Evolutionary conservation across 805 yeast genomes (phyloP).

Genomic region (Jamesozyma rosinii): DNA sequence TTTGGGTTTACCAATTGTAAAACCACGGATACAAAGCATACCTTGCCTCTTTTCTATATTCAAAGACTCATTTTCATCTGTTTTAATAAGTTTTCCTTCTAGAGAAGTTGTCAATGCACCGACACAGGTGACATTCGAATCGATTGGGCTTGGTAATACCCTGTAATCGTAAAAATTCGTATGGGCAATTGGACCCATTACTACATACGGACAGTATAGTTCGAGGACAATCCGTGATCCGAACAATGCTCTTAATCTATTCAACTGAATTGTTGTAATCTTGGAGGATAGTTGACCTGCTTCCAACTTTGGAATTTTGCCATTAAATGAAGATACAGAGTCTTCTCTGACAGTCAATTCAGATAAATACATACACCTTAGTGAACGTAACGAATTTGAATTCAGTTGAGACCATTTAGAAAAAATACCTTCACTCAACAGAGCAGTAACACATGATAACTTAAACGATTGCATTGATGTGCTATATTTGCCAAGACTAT

Average conservation of each 20-base stretch:
- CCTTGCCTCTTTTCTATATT: constrained; percentile 38
- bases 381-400: constrained; percentile 11
- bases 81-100: constrained; percentile 46
- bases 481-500: neutral
- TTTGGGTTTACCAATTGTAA: constrained; percentile 49
- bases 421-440: constrained; percentile 44
- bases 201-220: constrained; percentile 29
- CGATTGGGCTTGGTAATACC: constrained; percentile 30
- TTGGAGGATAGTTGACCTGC: constrained; percentile 10
- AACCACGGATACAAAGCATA: constrained; percentile 50
- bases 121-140: constrained; percentile 30
- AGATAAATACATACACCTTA: constrained; percentile 38
- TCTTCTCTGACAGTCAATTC: constrained; percentile 18
- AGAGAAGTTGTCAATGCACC: constrained; percentile 55
- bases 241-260: constrained; percentile 36
- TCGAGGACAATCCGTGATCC: constrained; percentile 48
- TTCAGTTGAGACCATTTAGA: constrained; percentile 27
- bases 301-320: constrained; percentile 9
- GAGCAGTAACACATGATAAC: constrained; percentile 32
- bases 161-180: constrained; percentile 60
- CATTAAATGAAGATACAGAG: constrained; percentile 13
- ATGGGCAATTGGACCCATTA: constrained; percentile 49
- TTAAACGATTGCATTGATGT: constrained; percentile 15
- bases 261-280: constrained; percentile 27
- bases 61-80: constrained; percentile 23